Base-by-base conservation (phyloP, 306 rosid genomes). In the Fagus crenata region DNA sequence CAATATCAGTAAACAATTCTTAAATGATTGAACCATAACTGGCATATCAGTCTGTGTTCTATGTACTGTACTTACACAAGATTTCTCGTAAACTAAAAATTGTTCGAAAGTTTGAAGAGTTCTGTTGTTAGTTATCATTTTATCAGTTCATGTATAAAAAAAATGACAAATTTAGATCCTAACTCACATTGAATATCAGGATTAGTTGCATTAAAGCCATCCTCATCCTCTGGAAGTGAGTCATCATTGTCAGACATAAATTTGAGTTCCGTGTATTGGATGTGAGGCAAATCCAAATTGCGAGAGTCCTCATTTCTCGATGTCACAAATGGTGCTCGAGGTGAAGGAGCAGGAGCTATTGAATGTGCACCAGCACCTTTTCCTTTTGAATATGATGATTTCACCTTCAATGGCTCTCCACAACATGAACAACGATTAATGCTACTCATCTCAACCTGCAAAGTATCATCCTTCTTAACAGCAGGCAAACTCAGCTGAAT, bases 261-360 rank as follows among this genome's bases (percentile, higher is more conserved):
- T 75, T 86, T 90, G 67, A 86, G 73, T 8, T 84, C 87, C 4
- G 86, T 6, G n/a, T 65, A 88, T n/a, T 87, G 85, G 33, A 77
- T 76, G 36, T 69, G 86, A 41, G 93, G 85, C 73, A 79, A 83
- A 1, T 93, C 91, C 28, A 85, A 67, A 73, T 71, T 15, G 33
- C 69, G 76, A 58, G 75, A 1, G 0, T 83, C 92, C 13, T 82
- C 89, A 18, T 14, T 77, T 77, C 74, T 81, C 0, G 61, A 36
- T 3, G 71, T 3, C 4, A 53, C 33, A 31, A 33, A 53, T 0
- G 89, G 71, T n/a, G 89, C 90, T 49, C 96, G 80, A 0, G 99
- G 97, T 0, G 99, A 90, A 33, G 98, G 88, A 40, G 89, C 63
- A 0, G 98, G 96, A 39, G 85, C 93, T 32, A 82, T 87, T 0